Conservation (phyloP, 352 stramenopile genomes). For the Globisporangium nagaii region DNA sequence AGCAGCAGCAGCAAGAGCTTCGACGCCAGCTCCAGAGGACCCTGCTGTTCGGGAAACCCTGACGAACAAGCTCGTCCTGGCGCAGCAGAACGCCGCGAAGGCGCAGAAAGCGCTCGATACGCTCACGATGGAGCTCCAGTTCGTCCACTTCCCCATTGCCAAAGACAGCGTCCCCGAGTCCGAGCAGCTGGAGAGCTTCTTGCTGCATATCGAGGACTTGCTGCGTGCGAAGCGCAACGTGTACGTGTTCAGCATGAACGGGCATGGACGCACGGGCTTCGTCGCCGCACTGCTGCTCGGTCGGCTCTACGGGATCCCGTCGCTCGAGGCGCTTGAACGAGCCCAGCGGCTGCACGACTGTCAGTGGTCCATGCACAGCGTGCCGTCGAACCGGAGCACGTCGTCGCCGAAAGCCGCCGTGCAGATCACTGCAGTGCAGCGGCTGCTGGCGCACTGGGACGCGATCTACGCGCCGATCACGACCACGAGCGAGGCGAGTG, state of each 20-base stretch:
- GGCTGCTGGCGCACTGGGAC: slow-evolving; percentile 45
- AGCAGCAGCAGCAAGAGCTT: neutral
- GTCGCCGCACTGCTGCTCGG: slow-evolving; percentile 61
- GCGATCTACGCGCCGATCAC: slow-evolving; percentile 59
- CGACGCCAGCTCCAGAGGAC: neutral
- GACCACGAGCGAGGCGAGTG: slow-evolving; percentile 42
- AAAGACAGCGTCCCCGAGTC: slow-evolving; percentile 26
- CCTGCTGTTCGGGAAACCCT: slow-evolving; percentile 22
- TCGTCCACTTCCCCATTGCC: slow-evolving; percentile 50
- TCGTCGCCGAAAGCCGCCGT: slow-evolving; percentile 42
- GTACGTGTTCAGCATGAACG: slow-evolving; percentile 69
- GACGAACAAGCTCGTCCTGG: slow-evolving; percentile 38
- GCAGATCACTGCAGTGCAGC: slow-evolving; percentile 42
- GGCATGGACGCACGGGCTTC: slow-evolving; percentile 68
- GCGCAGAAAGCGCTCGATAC: slow-evolving; percentile 22
- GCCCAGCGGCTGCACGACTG: slow-evolving; percentile 68
- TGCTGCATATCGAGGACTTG: slow-evolving; percentile 34
- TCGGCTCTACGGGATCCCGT: slow-evolving; percentile 57
- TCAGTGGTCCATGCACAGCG: slow-evolving; percentile 27
- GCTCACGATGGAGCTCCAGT: slow-evolving; percentile 40
- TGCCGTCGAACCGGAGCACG: slow-evolving; percentile 25
- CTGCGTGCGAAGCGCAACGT: slow-evolving; percentile 51
- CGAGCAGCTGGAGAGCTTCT: slow-evolving; percentile 19
- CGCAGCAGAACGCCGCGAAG: slow-evolving; percentile 38
- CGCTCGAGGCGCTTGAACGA: slow-evolving; percentile 53